phyloP scores from a whole-genome alignment of 306 rosid genomes.

The Adenanthera pavonina region DNA sequence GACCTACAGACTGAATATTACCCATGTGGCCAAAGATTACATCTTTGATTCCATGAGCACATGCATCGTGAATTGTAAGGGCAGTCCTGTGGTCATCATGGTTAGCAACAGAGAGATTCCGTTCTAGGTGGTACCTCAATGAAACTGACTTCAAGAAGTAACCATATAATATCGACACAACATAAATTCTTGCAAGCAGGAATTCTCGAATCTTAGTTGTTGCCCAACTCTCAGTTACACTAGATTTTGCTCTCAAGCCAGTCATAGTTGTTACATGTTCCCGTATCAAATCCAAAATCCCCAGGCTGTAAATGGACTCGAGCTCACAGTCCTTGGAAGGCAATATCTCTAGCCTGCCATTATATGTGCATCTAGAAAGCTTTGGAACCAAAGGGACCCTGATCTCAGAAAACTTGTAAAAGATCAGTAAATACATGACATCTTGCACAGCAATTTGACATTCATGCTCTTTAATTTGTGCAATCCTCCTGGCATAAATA shows the following conservation, averaged over 20 bases:
- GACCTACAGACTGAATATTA: conserved; percentile 39
- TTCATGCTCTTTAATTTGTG: conserved; percentile 82
- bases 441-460: conserved; percentile 83
- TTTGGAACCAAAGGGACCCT: conserved; percentile 84
- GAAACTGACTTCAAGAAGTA: conserved; percentile 87
- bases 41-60: conserved; percentile 44
- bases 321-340: conserved; percentile 96
- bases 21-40: conserved; percentile 45
- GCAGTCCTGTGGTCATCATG: conserved; percentile 51
- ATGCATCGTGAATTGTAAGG: conserved; percentile 45
- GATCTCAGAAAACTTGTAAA: conserved; percentile 85
- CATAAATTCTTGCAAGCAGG: conserved; percentile 63
- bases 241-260: conserved; percentile 81
- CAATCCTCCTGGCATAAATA: conserved; percentile 83
- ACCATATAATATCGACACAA: conserved; percentile 84
- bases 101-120: conserved; percentile 53
- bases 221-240: conserved; percentile 91
- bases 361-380: conserved; percentile 81
- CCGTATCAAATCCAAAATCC: conserved; percentile 78
- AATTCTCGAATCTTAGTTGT: conserved; percentile 64
- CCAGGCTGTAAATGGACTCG: conserved; percentile 77
- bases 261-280: conserved; percentile 77
- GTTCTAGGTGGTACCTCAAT: conserved; percentile 72
- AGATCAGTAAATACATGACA: conserved; percentile 79
- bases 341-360: conserved; percentile 86